These are phyloP conservation scores for Ceratocystis albifundus DNA, from an alignment of 2,329 filamentous ascomycete genomes.

Conservation along the genomic window DNA sequence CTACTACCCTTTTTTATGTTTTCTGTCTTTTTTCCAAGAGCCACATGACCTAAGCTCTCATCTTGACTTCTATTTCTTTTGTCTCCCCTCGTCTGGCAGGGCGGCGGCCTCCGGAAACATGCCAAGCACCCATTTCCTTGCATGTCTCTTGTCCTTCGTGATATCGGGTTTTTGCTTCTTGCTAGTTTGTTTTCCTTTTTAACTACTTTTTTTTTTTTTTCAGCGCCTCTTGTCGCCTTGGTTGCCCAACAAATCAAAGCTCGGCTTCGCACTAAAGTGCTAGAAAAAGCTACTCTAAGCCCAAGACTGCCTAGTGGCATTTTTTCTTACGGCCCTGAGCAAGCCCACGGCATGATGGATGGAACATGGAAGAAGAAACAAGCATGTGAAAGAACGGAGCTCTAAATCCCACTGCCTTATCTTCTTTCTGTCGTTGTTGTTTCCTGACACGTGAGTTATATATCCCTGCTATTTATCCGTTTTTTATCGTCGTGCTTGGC, in stretches of 20 bases:
- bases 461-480: no score
- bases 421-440: neutral
- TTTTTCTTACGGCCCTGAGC: neutral
- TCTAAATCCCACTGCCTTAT: neutral
- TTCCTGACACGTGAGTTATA: neutral
- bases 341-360: neutral
- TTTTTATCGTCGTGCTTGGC: no score
- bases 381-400: neutral
- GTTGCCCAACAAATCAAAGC: neutral
- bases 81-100: neutral
- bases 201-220: no score
- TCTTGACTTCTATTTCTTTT: neutral
- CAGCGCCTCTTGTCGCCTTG: neutral
- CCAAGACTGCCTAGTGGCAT: neutral
- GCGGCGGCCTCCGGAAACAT: neutral
- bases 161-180: neutral
- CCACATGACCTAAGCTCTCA: neutral
- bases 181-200: neutral
- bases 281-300: neutral
- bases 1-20: no score
- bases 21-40: no score
- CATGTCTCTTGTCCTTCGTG: neutral
- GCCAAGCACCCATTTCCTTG: neutral
- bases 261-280: neutral
- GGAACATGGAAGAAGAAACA: neutral